Evolutionary conservation across 1,284 basidiomycete genomes (phyloP).

Genomic region (Malassezia vespertilionis): DNA sequence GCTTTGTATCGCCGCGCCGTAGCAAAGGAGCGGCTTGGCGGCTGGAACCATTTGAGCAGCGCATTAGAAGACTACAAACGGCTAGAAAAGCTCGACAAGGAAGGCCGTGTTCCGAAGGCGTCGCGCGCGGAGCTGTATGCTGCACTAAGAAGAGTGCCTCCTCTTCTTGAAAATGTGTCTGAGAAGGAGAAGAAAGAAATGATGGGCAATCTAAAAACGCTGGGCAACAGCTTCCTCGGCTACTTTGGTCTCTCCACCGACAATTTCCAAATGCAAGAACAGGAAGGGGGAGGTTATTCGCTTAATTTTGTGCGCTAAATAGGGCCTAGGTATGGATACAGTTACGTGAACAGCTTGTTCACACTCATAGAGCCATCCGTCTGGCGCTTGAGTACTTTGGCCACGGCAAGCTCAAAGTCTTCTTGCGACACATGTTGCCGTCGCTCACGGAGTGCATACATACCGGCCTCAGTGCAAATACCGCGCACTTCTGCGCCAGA

Average conservation of each 20-base stretch:
- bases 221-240: slow-evolving; percentile 74
- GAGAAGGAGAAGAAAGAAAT: slow-evolving; percentile 72
- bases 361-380: slow-evolving; percentile 44
- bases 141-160: slow-evolving; percentile 1
- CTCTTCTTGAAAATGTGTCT: background rate
- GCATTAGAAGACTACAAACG: slow-evolving; percentile 56
- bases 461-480: slow-evolving; percentile 96
- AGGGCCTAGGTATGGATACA: background rate
- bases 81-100: slow-evolving; percentile 6
- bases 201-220: slow-evolving; percentile 77
- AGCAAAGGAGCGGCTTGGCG: slow-evolving; percentile 67
- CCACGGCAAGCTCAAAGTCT: slow-evolving; percentile 95
- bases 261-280: slow-evolving; percentile 79
- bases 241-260: slow-evolving; percentile 48
- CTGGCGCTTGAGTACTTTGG: slow-evolving; percentile 59
- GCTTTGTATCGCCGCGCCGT: slow-evolving; percentile 74
- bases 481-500: slow-evolving; percentile 95
- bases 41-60: slow-evolving; percentile 68
- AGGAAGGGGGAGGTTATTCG: slow-evolving; percentile 70
- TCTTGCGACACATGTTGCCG: slow-evolving; percentile 91
- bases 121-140: slow-evolving; percentile 6
- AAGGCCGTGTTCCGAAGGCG: slow-evolving; percentile 4
- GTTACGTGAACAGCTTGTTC: slow-evolving; percentile 49
- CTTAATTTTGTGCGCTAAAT: slow-evolving; percentile 59
- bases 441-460: slow-evolving; percentile 91